Base-by-base conservation (phyloP, 768 basidiomycete species). In the Suillus occidentalis region DNA sequence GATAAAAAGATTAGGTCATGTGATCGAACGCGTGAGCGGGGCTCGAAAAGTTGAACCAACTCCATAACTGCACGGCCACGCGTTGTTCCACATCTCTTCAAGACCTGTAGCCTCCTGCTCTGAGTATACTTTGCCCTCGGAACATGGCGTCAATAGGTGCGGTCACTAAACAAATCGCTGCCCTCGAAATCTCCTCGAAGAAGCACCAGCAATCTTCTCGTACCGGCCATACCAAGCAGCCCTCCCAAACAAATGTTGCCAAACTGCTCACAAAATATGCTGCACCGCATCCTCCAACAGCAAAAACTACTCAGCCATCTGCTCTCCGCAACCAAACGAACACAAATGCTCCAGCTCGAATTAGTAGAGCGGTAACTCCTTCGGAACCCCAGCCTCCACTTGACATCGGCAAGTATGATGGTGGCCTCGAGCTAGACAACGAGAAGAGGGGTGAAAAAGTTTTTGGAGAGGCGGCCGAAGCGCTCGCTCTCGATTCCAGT, bases 331-430 rank as follows among this genome's bases (percentile, higher is more conserved):
- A 82, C 70, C 82, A 73, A 63, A 65, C 73, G 20, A 69, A 72
- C 57, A 16, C 69, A 63, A 70, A 73, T 39, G 60, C 52, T n/a
- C 43, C 65, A 50, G 58, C 70, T 39, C 39, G 10, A 20, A 40
- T 68, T 36, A 71, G 65, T 50, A 71, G 66, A 47, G 74, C 71
- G 31, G 69, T 68, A 22, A 72, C 77, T 31, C 79, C 72, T 31
- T 70, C 70, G 4, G 62, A 65, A 14, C 63, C 68, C 31, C 42
- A 70, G 25, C 40, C 69, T 47, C 28, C 55, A 12, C 76, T 94
- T 47, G 93, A 94, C 71, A 94, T 97, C 40, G 96, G 97, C 36
- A 84, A 80, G 55, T 99, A 99, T 75, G 97, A 99, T 68, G 96
- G 95, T n/a, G 95, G 96, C 3, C 85, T 98, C n/a, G 96, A 97